A percentile compares a stretch with the other conserved stretches of the same genome.
phyloP scores from a whole-genome alignment of 768 basidiomycete species.

The Hortiboletus campestris region DNA sequence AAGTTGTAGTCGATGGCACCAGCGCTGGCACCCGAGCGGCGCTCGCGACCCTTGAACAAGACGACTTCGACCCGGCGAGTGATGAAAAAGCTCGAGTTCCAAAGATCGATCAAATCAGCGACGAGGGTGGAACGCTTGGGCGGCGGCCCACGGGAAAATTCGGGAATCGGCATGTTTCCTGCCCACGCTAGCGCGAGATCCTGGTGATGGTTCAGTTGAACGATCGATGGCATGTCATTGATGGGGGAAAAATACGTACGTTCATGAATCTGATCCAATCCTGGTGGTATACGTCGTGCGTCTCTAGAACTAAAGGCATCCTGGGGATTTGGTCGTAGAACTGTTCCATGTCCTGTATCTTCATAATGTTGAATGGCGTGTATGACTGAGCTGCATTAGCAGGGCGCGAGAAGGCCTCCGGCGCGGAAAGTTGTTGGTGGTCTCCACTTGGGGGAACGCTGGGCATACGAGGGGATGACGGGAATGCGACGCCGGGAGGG shows the following conservation, averaged over 20 bases:
- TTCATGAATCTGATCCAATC: slow-evolving; percentile 82
- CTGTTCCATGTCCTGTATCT: slow-evolving; percentile 75
- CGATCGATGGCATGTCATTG: neutral
- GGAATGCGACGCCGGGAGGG: slow-evolving; percentile 27
- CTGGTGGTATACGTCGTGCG: slow-evolving; percentile 74
- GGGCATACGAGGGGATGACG: slow-evolving; percentile 31
- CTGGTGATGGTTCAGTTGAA: slow-evolving; percentile 33
- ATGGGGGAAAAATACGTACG: slow-evolving; percentile 43
- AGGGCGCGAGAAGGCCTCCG: slow-evolving; percentile 73
- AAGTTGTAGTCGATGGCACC: slow-evolving; percentile 57
- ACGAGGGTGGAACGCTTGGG: slow-evolving; percentile 59
- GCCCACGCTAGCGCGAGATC: slow-evolving; percentile 76
- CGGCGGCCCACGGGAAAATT: slow-evolving; percentile 43
- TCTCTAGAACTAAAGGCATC: slow-evolving; percentile 68
- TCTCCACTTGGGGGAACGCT: slow-evolving; percentile 22
- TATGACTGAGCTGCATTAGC: slow-evolving; percentile 67
- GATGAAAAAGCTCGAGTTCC: slow-evolving; percentile 77
- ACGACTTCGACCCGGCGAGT: slow-evolving; percentile 75
- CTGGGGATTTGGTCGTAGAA: slow-evolving; percentile 64
- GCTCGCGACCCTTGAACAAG: slow-evolving; percentile 76
- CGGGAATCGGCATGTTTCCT: slow-evolving; percentile 68
- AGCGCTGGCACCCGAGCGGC: slow-evolving; percentile 62
- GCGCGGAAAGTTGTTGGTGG: slow-evolving; percentile 48
- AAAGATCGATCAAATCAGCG: slow-evolving; percentile 73
- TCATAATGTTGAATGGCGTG: slow-evolving; percentile 66